Conservation (phyloP, 2,329 filamentous ascomycete genomes). For the Phoma sp. region DNA sequence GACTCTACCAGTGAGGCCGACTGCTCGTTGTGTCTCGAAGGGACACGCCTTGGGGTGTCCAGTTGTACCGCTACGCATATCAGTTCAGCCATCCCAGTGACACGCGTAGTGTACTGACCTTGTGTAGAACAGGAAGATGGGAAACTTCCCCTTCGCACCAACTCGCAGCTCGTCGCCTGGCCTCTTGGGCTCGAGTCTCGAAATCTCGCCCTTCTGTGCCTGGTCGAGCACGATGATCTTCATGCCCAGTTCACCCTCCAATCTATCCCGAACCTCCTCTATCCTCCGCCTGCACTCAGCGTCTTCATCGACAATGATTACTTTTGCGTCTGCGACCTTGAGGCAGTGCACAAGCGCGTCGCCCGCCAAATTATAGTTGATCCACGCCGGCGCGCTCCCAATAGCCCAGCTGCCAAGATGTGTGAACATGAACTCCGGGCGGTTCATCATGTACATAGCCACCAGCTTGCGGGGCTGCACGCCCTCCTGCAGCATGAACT, state of each 20-base stretch:
- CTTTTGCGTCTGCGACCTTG: constrained; percentile 59
- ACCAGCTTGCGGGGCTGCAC: constrained; percentile 67
- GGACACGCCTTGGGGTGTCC: constrained; percentile 75
- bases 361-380: constrained; percentile 72
- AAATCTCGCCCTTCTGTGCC: constrained; percentile 55
- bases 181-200: constrained; percentile 55
- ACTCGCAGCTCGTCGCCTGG: constrained; percentile 63
- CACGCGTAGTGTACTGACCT: constrained; percentile 47
- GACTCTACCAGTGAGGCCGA: constrained; percentile 47
- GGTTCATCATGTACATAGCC: constrained; percentile 70
- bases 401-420: constrained; percentile 70
- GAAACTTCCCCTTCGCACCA: constrained; percentile 58
- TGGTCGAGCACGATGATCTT: constrained; percentile 61
- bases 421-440: constrained; percentile 69
- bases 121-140: constrained; percentile 73
- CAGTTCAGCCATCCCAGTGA: constrained; percentile 2
- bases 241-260: constrained; percentile 65
- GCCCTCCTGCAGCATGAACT: constrained; percentile 52
- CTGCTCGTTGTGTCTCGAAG: constrained; percentile 61
- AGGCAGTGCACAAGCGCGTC: constrained; percentile 71
- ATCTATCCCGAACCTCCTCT: constrained; percentile 55
- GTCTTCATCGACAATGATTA: constrained; percentile 55
- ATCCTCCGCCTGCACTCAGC: constrained; percentile 62
- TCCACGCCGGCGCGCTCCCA: constrained; percentile 71
- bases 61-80: constrained; percentile 67